phyloP scores from a whole-genome alignment of 2,329 filamentous ascomycete species.

The Hymenoscyphus occultus region DNA sequence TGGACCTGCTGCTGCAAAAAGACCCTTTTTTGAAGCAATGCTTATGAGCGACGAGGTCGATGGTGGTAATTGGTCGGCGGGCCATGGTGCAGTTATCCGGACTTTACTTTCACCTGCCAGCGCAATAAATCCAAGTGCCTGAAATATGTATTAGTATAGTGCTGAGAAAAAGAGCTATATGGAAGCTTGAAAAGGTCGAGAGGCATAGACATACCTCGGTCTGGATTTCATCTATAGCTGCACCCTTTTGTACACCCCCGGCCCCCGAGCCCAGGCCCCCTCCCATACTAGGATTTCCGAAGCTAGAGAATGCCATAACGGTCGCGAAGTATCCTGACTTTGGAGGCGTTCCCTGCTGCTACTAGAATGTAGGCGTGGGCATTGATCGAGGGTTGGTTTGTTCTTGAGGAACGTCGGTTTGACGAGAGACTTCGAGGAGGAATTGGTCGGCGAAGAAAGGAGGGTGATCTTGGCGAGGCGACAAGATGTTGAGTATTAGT shows the following conservation, averaged over 20 bases:
- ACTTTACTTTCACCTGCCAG: slow-evolving; percentile 79
- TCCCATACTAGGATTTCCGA: slow-evolving; percentile 48
- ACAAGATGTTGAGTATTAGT: background rate
- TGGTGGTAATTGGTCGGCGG: slow-evolving; percentile 59
- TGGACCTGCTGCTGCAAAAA: slow-evolving; percentile 85
- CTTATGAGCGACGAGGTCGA: slow-evolving; percentile 79
- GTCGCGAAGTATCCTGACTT: slow-evolving; percentile 40
- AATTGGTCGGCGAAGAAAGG: background rate
- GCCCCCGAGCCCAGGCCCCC: slow-evolving; percentile 39
- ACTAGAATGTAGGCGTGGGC: slow-evolving; percentile 28
- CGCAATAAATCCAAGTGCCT: slow-evolving; percentile 78
- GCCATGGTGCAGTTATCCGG: slow-evolving; percentile 72
- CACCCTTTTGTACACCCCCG: slow-evolving; percentile 50
- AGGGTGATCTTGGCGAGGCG: background rate
- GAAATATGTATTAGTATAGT: slow-evolving; percentile 18
- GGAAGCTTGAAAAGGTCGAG: slow-evolving; percentile 14
- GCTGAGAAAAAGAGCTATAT: background rate
- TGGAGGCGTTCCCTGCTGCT: slow-evolving; percentile 35
- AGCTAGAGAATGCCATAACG: slow-evolving; percentile 64
- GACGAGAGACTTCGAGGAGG: background rate
- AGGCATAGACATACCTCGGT: slow-evolving; percentile 62
- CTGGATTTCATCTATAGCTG: slow-evolving; percentile 72
- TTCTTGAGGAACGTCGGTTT: slow-evolving; percentile 13
- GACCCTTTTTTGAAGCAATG: slow-evolving; percentile 73
- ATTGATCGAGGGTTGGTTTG: slow-evolving; percentile 26